A percentile compares a stretch with the other conserved stretches of the same genome.
Evolutionary conservation across 306 rosid genomes (phyloP).

Genomic region (Inga laurina): DNA sequence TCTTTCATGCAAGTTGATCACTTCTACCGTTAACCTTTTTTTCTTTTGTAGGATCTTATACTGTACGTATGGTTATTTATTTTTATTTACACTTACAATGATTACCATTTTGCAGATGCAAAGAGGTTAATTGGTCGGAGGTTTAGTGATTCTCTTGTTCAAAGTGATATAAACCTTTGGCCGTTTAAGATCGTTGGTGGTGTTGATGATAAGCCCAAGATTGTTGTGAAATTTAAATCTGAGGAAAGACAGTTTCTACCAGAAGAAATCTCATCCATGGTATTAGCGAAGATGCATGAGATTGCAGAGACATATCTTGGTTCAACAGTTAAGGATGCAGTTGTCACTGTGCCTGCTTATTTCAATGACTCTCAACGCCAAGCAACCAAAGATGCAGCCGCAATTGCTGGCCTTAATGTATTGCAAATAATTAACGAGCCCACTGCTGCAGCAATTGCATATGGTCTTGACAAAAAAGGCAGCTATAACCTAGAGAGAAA

Average conservation of each 20-base stretch:
- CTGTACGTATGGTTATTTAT: too few relatives aligned
- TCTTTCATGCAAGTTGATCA: neutral
- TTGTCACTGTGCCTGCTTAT: conserved; percentile 34
- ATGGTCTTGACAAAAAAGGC: neutral
- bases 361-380: neutral
- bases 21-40: neutral
- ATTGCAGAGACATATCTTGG: neutral
- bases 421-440: conserved; percentile 22
- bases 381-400: conserved; percentile 27
- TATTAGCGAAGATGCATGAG: neutral
- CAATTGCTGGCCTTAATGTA: conserved; percentile 6
- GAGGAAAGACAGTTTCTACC: conserved; percentile 40
- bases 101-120: too few relatives aligned
- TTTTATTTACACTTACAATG: too few relatives aligned
- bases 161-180: conserved; percentile 54
- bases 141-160: conserved; percentile 20
- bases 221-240: conserved; percentile 38
- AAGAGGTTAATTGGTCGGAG: conserved; percentile 57
- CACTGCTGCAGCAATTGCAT: conserved; percentile 32
- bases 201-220: conserved; percentile 44
- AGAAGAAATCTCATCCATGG: conserved; percentile 35
- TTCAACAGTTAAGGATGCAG: neutral
- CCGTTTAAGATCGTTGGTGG: conserved; percentile 46
- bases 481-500: neutral
- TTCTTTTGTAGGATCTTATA: too few relatives aligned